A percentile compares a stretch with the other conserved stretches of the same genome.
phyloP scores from a whole-genome alignment of 169 alveolate species.

The Babesia ovis region DNA sequence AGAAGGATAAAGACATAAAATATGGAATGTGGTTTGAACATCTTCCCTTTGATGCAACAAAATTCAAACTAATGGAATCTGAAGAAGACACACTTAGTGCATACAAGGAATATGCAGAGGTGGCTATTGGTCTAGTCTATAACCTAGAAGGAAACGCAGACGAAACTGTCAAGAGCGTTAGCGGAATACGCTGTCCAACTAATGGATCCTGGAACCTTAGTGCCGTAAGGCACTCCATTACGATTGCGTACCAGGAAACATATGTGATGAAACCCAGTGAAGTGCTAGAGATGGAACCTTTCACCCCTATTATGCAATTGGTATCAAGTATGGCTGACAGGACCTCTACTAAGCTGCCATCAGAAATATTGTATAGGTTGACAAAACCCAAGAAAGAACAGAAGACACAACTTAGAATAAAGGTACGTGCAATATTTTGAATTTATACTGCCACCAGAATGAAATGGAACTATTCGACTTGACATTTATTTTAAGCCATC shows the following conservation, averaged over 20 bases:
- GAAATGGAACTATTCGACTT: slow-evolving; percentile 63
- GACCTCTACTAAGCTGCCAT: slow-evolving; percentile 38
- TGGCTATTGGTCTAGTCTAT: slow-evolving; percentile 18
- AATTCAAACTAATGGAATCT: neutral
- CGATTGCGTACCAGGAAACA: slow-evolving; percentile 51
- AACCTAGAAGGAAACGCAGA: slow-evolving; percentile 35
- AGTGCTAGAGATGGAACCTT: slow-evolving; percentile 53
- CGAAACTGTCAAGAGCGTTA: slow-evolving; percentile 26
- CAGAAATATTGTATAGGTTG: slow-evolving; percentile 20
- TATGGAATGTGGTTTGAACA: slow-evolving; percentile 20
- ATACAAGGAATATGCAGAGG: slow-evolving; percentile 14
- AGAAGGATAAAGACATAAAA: slow-evolving; percentile 17
- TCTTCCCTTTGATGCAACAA: neutral
- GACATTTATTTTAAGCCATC: slow-evolving; percentile 56
- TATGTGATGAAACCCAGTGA: slow-evolving; percentile 23
- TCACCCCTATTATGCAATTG: slow-evolving; percentile 30
- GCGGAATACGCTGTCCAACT: slow-evolving; percentile 25
- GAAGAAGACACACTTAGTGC: slow-evolving; percentile 1
- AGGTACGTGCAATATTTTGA: slow-evolving; percentile 4
- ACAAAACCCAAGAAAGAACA: slow-evolving; percentile 20
- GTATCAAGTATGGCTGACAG: slow-evolving; percentile 25
- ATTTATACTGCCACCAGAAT: slow-evolving; percentile 1
- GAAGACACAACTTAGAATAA: slow-evolving; percentile 10
- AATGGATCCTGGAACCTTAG: slow-evolving; percentile 43
- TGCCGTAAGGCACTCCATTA: slow-evolving; percentile 54